Evolutionary conservation across 2,329 filamentous ascomycete species (phyloP).

Genomic region (Keithomyces neogunnii): DNA sequence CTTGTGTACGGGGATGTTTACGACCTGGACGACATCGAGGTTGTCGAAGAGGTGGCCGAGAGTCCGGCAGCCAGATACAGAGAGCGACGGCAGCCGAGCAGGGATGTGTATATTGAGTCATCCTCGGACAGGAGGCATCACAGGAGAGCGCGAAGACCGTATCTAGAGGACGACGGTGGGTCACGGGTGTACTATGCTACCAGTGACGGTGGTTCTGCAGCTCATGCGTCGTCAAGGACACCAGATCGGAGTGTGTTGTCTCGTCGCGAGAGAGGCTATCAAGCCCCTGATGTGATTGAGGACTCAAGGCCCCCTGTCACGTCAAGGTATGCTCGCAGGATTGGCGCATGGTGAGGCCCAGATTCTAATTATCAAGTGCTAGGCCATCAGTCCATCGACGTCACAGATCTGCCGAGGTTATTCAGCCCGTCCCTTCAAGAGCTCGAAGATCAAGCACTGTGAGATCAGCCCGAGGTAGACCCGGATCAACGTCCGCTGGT

Average conservation of each 20-base stretch:
- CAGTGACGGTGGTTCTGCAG: slow-evolving; percentile 20
- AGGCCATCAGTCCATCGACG: slow-evolving; percentile 8
- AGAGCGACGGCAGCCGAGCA: slow-evolving; percentile 13
- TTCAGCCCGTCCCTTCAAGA: slow-evolving; percentile 7
- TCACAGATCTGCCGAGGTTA: slow-evolving; percentile 12
- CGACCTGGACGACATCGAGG: slow-evolving; percentile 13
- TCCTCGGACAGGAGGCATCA: slow-evolving; percentile 15
- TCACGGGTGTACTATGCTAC: slow-evolving; percentile 13
- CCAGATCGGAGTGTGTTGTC: slow-evolving; percentile 21
- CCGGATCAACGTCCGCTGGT: slow-evolving; percentile 9
- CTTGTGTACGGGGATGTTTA: slow-evolving; percentile 2
- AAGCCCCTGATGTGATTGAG: slow-evolving; percentile 22
- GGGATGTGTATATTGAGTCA: slow-evolving; percentile 18
- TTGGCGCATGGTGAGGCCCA: no score
- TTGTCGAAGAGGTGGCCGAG: slow-evolving; percentile 17
- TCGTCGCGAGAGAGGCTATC: slow-evolving; percentile 16
- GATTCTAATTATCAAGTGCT: neutral
- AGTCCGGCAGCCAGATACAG: slow-evolving; percentile 8
- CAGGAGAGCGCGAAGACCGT: slow-evolving; percentile 13
- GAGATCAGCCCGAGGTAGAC: slow-evolving; percentile 10
- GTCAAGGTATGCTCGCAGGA: slow-evolving; percentile 17
- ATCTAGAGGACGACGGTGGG: slow-evolving; percentile 15
- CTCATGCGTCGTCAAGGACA: slow-evolving; percentile 18
- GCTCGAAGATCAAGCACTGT: slow-evolving; percentile 10
- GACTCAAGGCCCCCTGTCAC: slow-evolving; percentile 25